Percentiles rank a stretch among this genome's conserved stretches.
Conservation (phyloP, 179 eudicot genomes). For the Beta corolliflora region DNA sequence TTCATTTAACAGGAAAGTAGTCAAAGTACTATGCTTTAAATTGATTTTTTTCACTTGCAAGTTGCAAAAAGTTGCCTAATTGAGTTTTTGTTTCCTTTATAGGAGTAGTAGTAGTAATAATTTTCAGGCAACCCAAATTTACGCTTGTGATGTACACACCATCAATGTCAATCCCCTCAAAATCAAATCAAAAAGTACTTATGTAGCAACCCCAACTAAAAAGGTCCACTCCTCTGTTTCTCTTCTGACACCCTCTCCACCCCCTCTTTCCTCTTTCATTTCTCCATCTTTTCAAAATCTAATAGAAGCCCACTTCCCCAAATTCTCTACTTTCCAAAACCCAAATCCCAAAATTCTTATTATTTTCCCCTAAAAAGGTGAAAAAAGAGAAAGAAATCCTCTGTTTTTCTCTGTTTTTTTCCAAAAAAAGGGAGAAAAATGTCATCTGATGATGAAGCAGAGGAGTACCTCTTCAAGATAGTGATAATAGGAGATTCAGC, state of each 20-base stretch:
- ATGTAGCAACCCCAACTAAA: neutral
- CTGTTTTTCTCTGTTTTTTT: neutral
- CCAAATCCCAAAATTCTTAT: constrained; percentile 38
- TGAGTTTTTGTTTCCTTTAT: no score
- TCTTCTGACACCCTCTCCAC: constrained; percentile 20
- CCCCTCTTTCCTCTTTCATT: constrained; percentile 10
- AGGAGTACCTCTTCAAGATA: constrained; percentile 46
- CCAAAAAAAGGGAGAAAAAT: constrained; percentile 3
- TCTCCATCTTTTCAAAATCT: constrained; percentile 9
- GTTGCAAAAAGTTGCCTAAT: no score
- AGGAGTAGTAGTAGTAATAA: no score
- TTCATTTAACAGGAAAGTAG: no score
- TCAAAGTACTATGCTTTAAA: no score
- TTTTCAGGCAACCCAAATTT: no score
- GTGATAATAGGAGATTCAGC: constrained; percentile 46
- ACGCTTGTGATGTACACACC: no score
- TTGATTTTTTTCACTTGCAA: no score
- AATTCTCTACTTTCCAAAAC: constrained; percentile 26
- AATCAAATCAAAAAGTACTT: no score
- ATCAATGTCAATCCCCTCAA: no score
- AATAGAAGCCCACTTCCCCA: constrained; percentile 28
- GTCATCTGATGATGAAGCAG: constrained; percentile 51
- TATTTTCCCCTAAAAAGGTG: neutral
- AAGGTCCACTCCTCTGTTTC: constrained; percentile 27
- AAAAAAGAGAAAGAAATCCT: neutral